Conservation (phyloP, 306 rosid genomes). For the Castanea mollissima region DNA sequence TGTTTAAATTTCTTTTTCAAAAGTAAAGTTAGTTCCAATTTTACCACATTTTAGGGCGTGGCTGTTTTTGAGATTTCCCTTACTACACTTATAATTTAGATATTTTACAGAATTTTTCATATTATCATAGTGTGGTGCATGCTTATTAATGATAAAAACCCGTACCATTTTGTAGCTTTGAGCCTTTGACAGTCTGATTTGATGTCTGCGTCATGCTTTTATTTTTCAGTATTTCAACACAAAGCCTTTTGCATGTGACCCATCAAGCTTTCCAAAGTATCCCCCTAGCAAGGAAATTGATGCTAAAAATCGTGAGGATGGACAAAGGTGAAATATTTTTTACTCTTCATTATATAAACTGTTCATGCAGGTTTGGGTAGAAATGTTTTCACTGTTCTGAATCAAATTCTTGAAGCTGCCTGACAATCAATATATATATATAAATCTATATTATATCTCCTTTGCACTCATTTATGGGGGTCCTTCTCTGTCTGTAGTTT, state of each 20-base stretch:
- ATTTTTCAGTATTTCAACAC: constrained; percentile 74
- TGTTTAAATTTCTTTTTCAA: not conserved
- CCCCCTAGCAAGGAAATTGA: constrained; percentile 95
- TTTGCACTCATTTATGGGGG: not conserved
- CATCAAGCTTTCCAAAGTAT: constrained; percentile 81
- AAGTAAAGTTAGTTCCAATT: not conserved
- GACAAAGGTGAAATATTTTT: constrained; percentile 44
- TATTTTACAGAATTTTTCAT: not conserved
- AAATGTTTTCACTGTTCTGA: not conserved
- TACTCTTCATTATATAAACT: not conserved
- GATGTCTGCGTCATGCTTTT: not conserved
- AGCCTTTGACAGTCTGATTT: constrained; percentile 20
- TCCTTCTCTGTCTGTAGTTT: no score
- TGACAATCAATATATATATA: not conserved
- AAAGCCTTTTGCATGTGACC: constrained; percentile 77
- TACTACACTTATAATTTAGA: no score
- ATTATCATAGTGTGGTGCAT: constrained; percentile 4
- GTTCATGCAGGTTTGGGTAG: not conserved
- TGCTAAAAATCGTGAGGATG: constrained; percentile 67
- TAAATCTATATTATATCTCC: not conserved
- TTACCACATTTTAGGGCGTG: not conserved
- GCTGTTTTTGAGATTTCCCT: not conserved
- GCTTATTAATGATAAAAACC: not conserved
- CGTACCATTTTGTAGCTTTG: not conserved
- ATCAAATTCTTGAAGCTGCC: not conserved